A percentile compares a stretch with the other conserved stretches of the same genome.
phyloP scores from a whole-genome alignment of 148 eudicot species.

The Linanthus parryae region DNA sequence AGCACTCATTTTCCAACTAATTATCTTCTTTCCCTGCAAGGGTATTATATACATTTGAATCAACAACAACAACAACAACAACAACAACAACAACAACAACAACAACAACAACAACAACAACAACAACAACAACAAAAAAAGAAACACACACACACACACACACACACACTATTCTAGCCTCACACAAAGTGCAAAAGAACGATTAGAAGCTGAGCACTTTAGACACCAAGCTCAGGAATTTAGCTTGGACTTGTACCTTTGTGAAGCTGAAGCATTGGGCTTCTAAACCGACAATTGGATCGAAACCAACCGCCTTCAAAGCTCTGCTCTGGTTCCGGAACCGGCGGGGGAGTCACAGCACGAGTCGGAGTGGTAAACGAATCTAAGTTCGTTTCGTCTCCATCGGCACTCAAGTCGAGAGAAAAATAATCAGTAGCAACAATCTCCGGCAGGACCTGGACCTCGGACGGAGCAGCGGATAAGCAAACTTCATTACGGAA shows the following conservation, averaged over 20 bases:
- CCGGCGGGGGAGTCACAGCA: slow-evolving; percentile 15
- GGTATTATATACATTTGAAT: too few species aligned
- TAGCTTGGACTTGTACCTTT: slow-evolving; percentile 66
- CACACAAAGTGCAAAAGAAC: too few species aligned
- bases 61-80: too few species aligned
- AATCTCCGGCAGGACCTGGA: too few species aligned
- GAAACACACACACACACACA: too few species aligned
- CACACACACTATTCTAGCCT: too few species aligned
- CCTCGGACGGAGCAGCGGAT: slow-evolving; percentile 9
- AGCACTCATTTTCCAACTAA: too few species aligned
- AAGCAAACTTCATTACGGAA: slow-evolving; percentile 61
- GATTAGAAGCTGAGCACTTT: neutral
- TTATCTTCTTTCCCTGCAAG: too few species aligned
- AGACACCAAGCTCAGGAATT: neutral
- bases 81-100: too few species aligned
- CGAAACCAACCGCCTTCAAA: slow-evolving; percentile 94
- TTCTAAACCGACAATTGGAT: slow-evolving; percentile 55
- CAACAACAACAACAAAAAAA: too few species aligned
- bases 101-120: too few species aligned
- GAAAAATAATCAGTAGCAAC: slow-evolving; percentile 62
- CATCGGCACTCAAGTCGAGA: slow-evolving; percentile 42
- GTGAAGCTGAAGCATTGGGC: slow-evolving; percentile 97
- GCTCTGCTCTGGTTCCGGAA: slow-evolving; percentile 29
- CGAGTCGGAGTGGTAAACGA: too few species aligned
- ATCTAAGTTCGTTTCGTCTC: neutral